phyloP scores from a whole-genome alignment of 2,329 filamentous ascomycete genomes.

The Gremmenia infestans region DNA sequence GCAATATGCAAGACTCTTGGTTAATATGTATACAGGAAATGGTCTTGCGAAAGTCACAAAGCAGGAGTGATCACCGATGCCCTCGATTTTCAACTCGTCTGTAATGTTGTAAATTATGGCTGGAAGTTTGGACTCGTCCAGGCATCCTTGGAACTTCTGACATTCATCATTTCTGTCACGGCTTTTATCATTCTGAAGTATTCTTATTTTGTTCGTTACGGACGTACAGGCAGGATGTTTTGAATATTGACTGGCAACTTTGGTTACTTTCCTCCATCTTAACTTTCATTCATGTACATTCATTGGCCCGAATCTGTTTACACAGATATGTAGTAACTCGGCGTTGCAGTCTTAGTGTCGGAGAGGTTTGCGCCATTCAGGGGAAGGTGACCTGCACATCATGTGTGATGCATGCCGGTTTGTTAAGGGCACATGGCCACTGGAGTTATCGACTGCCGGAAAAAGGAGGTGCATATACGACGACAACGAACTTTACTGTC shows the following conservation, averaged over 20 bases:
- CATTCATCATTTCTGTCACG: constrained; percentile 14
- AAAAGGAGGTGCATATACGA: no score
- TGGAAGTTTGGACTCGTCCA: constrained; percentile 23
- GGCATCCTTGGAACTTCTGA: constrained; percentile 19
- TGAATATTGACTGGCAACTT: not conserved
- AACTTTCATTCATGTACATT: constrained; percentile 4
- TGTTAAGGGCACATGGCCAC: no score
- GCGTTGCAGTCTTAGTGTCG: not conserved
- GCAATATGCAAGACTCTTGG: not conserved
- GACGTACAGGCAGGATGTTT: constrained; percentile 12
- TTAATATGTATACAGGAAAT: constrained; percentile 13
- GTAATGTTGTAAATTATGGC: constrained; percentile 14
- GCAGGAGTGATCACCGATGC: constrained; percentile 11
- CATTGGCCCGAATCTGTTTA: not conserved
- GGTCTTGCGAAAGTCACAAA: constrained; percentile 18
- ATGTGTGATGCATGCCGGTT: no score
- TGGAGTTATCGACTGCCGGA: no score
- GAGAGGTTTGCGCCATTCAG: not conserved
- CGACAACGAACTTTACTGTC: no score
- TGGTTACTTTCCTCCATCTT: not conserved
- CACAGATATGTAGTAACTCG: not conserved
- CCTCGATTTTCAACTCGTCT: constrained; percentile 18
- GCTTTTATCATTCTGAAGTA: constrained; percentile 18
- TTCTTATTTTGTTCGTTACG: constrained; percentile 13
- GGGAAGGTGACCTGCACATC: not conserved